Conservation (phyloP, 768 basidiomycete species). For the Rhizopogon vulgaris region DNA sequence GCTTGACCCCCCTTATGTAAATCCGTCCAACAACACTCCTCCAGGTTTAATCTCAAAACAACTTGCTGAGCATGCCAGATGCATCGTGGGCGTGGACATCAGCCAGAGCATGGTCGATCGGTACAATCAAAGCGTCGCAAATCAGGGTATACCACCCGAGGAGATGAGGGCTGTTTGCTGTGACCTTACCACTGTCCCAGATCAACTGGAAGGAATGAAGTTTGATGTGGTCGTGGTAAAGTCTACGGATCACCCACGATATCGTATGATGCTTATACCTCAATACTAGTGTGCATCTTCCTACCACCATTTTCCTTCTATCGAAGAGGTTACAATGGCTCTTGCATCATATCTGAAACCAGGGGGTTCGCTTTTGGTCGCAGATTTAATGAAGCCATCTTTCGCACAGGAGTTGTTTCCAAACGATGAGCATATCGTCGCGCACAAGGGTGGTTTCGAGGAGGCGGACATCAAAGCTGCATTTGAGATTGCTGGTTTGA, state of each 20-base stretch:
- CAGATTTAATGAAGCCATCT: constrained; percentile 38
- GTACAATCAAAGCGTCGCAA: constrained; percentile 51
- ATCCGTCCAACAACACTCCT: background rate
- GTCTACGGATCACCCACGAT: constrained; percentile 16
- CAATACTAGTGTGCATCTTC: constrained; percentile 48
- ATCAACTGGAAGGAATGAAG: constrained; percentile 42
- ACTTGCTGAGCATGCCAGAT: constrained; percentile 53
- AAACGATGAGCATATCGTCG: constrained; percentile 38
- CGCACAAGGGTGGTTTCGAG: constrained; percentile 49
- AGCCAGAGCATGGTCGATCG: constrained; percentile 63
- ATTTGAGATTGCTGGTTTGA: constrained; percentile 51
- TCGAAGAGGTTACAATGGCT: constrained; percentile 42
- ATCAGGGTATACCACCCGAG: constrained; percentile 57
- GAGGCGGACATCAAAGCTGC: constrained; percentile 40
- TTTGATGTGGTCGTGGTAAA: constrained; percentile 69
- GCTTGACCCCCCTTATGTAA: background rate
- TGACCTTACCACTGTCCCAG: constrained; percentile 40
- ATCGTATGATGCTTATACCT: background rate
- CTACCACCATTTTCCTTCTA: constrained; percentile 57
- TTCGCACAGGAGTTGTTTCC: constrained; percentile 21
- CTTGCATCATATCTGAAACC: constrained; percentile 58
- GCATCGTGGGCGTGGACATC: constrained; percentile 70
- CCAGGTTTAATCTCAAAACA: constrained; percentile 59
- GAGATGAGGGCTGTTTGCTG: constrained; percentile 61
- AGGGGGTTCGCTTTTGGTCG: constrained; percentile 52